phyloP scores from a whole-genome alignment of 805 yeast species.

The Cyberlindnera nakhonratchasimensis region DNA sequence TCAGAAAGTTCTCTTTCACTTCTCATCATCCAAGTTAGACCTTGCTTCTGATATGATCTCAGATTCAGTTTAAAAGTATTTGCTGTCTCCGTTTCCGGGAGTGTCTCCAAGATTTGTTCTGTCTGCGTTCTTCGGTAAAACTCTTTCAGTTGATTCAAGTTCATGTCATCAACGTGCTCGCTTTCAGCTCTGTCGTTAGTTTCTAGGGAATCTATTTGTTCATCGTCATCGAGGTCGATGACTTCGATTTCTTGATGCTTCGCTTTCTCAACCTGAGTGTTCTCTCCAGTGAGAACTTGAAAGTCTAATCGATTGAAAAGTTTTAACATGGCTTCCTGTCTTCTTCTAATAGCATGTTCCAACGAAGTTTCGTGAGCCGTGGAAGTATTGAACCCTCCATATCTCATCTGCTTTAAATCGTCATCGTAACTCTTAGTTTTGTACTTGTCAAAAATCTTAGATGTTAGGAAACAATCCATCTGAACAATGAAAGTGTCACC shows the following conservation, averaged over 20 bases:
- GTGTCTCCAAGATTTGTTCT: conserved; percentile 47
- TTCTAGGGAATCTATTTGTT: conserved; percentile 20
- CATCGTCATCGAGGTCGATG: conserved; percentile 36
- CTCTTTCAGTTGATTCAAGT: conserved; percentile 69
- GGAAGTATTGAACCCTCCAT: conserved; percentile 10
- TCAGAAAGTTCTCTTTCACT: conserved; percentile 58
- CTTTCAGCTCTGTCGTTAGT: conserved; percentile 12
- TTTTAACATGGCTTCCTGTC: conserved; percentile 52
- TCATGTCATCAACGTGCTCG: conserved; percentile 39
- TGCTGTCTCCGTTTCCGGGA: conserved; percentile 56
- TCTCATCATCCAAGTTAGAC: conserved; percentile 85
- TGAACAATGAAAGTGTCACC: conserved; percentile 78
- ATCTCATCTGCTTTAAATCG: conserved; percentile 20
- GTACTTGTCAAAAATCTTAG: conserved; percentile 26
- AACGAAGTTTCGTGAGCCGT: conserved; percentile 45
- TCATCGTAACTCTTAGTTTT: conserved; percentile 19
- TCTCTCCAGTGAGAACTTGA: conserved; percentile 11
- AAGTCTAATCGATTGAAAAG: conserved; percentile 52
- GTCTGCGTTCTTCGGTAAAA: conserved; percentile 73
- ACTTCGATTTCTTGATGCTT: conserved; percentile 26
- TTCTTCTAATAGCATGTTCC: conserved; percentile 48
- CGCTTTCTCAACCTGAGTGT: conserved; percentile 10
- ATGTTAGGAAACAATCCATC: conserved; percentile 59
- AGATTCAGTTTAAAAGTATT: conserved; percentile 54
- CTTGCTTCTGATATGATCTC: conserved; percentile 79